Percentiles rank a stretch among this genome's conserved stretches.
phyloP scores from a whole-genome alignment of 2,329 filamentous ascomycete genomes.

The Podosphaera xanthii region DNA sequence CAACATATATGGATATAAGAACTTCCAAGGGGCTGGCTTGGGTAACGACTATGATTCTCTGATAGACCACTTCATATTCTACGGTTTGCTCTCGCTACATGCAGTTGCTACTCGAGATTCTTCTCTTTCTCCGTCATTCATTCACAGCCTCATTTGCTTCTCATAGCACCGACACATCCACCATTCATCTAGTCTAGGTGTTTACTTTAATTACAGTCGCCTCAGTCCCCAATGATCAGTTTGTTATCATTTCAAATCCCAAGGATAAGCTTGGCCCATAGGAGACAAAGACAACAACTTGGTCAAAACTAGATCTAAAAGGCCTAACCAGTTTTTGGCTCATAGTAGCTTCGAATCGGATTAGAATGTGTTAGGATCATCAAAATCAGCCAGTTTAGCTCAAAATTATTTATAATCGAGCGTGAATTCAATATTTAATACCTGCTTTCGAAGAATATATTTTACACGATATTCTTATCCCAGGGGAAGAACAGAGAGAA shows the following conservation, averaged over 20 bases:
- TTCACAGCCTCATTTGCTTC: neutral
- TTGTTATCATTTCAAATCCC: neutral
- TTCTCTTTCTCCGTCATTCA: neutral
- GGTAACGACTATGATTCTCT: neutral
- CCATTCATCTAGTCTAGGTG: neutral
- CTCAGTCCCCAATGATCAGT: neutral
- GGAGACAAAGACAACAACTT: neutral
- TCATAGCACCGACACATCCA: neutral
- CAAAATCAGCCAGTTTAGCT: neutral
- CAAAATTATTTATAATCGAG: neutral
- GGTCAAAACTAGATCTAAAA: neutral
- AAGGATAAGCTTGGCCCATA: neutral
- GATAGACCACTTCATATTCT: neutral
- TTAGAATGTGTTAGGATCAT: neutral
- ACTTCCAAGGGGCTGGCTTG: neutral
- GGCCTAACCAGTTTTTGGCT: neutral
- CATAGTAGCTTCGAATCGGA: neutral
- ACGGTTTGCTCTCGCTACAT: neutral
- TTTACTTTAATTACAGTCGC: neutral
- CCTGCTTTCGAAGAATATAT: neutral
- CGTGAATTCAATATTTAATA: neutral
- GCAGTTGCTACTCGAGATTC: neutral
- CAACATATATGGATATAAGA: neutral
- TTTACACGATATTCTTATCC: neutral
- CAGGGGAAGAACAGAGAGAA: neutral